Base-by-base conservation (phyloP, 1,139 yeast genomes). In the Debaryomyces subglobosus region DNA sequence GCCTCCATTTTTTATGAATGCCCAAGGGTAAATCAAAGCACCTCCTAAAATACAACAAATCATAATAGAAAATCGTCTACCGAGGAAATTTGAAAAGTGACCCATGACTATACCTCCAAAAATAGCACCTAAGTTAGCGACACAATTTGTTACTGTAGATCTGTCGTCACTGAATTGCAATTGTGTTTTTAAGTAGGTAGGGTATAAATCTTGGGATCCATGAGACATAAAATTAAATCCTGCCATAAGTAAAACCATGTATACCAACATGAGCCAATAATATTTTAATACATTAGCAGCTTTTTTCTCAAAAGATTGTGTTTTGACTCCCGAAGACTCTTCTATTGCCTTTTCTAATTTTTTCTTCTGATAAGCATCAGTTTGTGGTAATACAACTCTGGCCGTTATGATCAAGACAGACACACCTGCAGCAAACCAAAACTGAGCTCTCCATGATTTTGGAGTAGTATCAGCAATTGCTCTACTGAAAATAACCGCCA, bases 141-240 rank as follows among this genome's bases (percentile, higher is more conserved):
- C 86, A 45, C 81, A 72, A 67, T 84, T 85, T 32, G 88, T 83
- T 27, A 84, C 89, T 0, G 91, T 84, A 16, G 83, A 72, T 46
- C 81, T 74, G 60, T 84, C 72, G 0, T 57, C 50, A 16, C 81
- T 68, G 61, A 72, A 85, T 6, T 66, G 67, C 44, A 81, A 77
- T 64, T 85, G 87, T 37, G 69, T 71, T 10, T 78, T 73, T 49
- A 86, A 69, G 60, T 83, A 65, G 5, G 91, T 84, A 48, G 91
- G 90, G 63, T 81, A 85, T 62, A 85, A 67, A 67, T 86, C 92
- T 63, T 86, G 90, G 18, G 89, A 83, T 5, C 89, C 90, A 56
- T 85, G 91, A 7, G 89, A 81, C 77, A 79, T 75, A 65, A 85
- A 86, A 67, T 63, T 60, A 61, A 64, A 61, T 18, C 68, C 69